Conservation (phyloP, 164 flowering plant genomes). For the Platanus orientalis region DNA sequence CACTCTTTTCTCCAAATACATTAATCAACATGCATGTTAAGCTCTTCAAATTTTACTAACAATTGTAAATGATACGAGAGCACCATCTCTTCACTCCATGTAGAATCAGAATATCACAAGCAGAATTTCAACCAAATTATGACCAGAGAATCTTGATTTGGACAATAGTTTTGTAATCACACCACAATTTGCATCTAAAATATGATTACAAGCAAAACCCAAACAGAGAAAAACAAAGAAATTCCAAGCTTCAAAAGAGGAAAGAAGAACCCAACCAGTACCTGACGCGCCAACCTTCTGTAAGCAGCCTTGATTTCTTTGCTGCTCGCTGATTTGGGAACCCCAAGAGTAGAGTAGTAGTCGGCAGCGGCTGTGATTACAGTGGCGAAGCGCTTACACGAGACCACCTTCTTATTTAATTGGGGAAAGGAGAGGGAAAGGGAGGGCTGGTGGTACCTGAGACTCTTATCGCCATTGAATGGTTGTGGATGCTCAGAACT, state of each 20-base stretch:
- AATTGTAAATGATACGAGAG: background rate
- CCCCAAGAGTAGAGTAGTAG: constrained; percentile 86
- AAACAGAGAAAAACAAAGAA: background rate
- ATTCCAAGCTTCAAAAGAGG: background rate
- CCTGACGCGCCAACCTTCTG: constrained; percentile 91
- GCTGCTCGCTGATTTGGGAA: constrained; percentile 63
- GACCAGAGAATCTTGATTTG: background rate
- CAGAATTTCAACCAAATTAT: background rate
- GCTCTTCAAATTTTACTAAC: no score
- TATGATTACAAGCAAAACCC: background rate
- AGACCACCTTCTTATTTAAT: constrained; percentile 4
- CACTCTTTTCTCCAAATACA: no score
- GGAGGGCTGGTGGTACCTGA: constrained; percentile 22
- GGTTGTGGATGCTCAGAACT: constrained; percentile 10
- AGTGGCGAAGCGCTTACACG: constrained; percentile 17
- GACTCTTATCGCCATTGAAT: constrained; percentile 24
- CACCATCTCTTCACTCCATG: background rate
- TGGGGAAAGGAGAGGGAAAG: constrained; percentile 13
- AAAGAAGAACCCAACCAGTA: constrained; percentile 15
- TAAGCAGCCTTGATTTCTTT: constrained; percentile 95
- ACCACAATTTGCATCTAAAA: no score
- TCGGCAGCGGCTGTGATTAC: constrained; percentile 61
- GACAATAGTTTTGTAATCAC: background rate
- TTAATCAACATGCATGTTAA: no score
- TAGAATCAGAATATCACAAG: background rate